Percentiles rank a stretch among this genome's conserved stretches.
These are phyloP conservation scores for Kwoniella sp. DNA, from an alignment of 768 basidiomycete genomes.

Conservation along the genomic window DNA sequence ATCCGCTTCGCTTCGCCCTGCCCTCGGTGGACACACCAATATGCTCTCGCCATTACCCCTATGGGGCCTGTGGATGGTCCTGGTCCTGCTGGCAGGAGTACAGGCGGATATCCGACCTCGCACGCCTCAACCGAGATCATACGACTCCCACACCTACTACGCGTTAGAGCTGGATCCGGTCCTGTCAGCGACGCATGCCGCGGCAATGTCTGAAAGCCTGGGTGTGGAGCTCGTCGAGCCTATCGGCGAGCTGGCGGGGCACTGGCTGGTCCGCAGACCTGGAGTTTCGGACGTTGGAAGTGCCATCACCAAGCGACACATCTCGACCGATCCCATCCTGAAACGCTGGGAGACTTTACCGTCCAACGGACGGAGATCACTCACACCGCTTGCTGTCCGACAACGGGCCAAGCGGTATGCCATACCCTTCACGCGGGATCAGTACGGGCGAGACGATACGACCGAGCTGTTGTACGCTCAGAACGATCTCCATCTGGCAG, in stretches of 20 bases:
- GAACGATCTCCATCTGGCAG: constrained; percentile 61
- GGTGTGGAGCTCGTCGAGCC: constrained; percentile 82
- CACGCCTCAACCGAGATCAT: constrained; percentile 38
- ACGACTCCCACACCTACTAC: constrained; percentile 68
- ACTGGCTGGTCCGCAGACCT: constrained; percentile 72
- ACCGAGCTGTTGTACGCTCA: constrained; percentile 53
- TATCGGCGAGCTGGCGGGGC: constrained; percentile 71
- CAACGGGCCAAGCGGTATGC: constrained; percentile 48
- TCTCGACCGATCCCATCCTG: constrained; percentile 22
- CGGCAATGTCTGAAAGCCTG: constrained; percentile 60
- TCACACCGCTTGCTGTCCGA: constrained; percentile 42
- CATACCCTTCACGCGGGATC: constrained; percentile 6
- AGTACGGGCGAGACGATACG: constrained; percentile 10
- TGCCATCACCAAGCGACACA: neutral
- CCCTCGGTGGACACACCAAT: neutral
- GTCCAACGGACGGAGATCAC: constrained; percentile 10
- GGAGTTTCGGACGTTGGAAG: constrained; percentile 1
- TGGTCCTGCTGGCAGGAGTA: constrained; percentile 5
- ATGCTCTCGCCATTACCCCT: constrained; percentile 5
- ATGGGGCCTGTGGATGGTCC: constrained; percentile 11
- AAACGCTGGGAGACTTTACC: constrained; percentile 26
- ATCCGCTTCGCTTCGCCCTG: neutral
- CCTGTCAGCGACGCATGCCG: constrained; percentile 56
- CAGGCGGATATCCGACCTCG: constrained; percentile 16
- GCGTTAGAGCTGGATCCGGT: constrained; percentile 54